Evolutionary conservation across 768 basidiomycete species (phyloP), one percentile per base, ranked within the genome.

Genomic region (Hemileccinum impolitum): DNA sequence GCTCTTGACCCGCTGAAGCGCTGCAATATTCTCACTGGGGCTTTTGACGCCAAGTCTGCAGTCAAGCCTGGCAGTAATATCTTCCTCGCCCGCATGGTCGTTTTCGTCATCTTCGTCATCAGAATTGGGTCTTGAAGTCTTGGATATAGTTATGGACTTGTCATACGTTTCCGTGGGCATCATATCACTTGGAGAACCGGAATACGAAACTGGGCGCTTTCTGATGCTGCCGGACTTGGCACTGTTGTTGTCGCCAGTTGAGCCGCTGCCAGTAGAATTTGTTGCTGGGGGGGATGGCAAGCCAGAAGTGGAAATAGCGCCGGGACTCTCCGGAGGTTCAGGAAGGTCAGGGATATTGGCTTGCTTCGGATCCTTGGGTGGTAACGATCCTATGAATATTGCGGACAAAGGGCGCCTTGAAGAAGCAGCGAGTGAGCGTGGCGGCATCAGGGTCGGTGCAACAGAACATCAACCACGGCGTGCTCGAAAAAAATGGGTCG

Each of bases 221-320:
- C 74, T 70, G 51, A 72, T 49, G 58, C 72, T 73, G 52, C 72
- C 74, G 44, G 68, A 65, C 51, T 64, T 64, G 6, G 65, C 69
- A 51, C 73, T 77, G 44, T 66, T 71, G 39, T 76, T 76, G 67
- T 83, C 83, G 37, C 82, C 84, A 4, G 80, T 82, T 58, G 86
- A 87, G 32, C 86, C 85, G 64, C 87, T 89, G 30, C 85, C 87
- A 2, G 87, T 90, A 11, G 88, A 90, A 62, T 90, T 90, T 17
- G 90, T 88, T 23, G 87, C 88, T 37, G 90, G 90, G 0, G 90
- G 90, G 19, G 87, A 90, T 1, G 90, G 89, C 6, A 91, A 65
- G 6, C 89, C 88, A 6, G 86, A 87, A 48, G 74, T 64, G 4
- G 81, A 75, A 49, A 74, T 65, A 30, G 75, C 69, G 19, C 70